Percentiles rank a stretch among this genome's conserved stretches.
These are phyloP conservation scores for Rhodotorula sphaerocarpa DNA, from an alignment of 768 basidiomycete genomes.

Conservation along the genomic window DNA sequence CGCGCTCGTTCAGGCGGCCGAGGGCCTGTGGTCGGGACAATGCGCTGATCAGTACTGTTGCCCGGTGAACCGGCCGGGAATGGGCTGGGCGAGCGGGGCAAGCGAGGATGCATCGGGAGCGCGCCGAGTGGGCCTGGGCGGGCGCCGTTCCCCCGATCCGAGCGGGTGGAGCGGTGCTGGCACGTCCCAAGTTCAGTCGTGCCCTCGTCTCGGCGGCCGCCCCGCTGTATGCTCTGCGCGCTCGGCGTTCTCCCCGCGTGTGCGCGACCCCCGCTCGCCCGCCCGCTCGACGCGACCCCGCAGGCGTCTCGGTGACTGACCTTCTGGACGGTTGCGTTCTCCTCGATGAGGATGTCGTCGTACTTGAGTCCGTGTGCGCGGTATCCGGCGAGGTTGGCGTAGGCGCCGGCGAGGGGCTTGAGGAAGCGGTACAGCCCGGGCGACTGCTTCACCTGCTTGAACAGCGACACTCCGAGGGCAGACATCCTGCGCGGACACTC, in stretches of 20 bases:
- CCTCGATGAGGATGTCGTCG: constrained; percentile 88
- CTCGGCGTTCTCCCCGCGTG: too few species aligned
- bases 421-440: constrained; percentile 60
- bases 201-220: too few species aligned
- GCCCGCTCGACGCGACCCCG: too few species aligned
- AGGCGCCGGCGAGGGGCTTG: constrained; percentile 73
- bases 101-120: too few species aligned
- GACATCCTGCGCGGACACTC: constrained; percentile 12
- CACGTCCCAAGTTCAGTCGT: too few species aligned
- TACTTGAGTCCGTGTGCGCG: constrained; percentile 70
- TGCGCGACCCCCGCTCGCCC: too few species aligned
- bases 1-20: constrained; percentile 63
- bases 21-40: constrained; percentile 82
- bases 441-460: constrained; percentile 63
- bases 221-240: too few species aligned
- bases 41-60: neutral
- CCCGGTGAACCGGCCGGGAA: neutral
- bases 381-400: constrained; percentile 71
- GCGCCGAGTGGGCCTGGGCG: too few species aligned
- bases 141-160: too few species aligned
- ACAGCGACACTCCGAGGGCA: constrained; percentile 59
- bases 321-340: constrained; percentile 66
- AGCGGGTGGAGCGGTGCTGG: too few species aligned
- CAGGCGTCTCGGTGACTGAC: too few species aligned
- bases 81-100: neutral